Conservation (phyloP, 306 rosid species). For the Biancaea sappan region DNA sequence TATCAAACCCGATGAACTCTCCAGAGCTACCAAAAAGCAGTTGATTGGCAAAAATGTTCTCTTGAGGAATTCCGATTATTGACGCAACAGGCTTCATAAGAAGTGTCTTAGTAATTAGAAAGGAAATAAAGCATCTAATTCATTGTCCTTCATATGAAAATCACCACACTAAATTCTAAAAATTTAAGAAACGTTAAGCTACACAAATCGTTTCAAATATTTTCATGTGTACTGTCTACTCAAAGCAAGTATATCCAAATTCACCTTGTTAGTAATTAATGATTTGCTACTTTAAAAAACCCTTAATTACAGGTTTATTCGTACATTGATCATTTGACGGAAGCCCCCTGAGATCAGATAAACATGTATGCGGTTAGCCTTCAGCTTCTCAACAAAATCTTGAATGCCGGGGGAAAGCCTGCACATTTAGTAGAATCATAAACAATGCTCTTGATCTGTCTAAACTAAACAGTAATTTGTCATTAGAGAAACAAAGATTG, state of each 20-base stretch:
- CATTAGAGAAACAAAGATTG: neutral
- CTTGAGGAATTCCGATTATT: constrained; percentile 48
- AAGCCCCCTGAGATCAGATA: constrained; percentile 75
- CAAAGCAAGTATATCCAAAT: neutral
- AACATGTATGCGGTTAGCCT: constrained; percentile 46
- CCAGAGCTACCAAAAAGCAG: constrained; percentile 62
- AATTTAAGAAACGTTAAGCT: neutral
- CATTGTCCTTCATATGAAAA: neutral
- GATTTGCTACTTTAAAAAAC: neutral
- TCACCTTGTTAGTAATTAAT: neutral
- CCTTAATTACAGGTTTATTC: constrained; percentile 10
- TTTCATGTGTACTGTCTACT: neutral
- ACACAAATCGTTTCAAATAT: neutral
- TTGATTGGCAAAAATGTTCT: constrained; percentile 62
- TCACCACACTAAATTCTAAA: neutral
- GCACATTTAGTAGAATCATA: constrained; percentile 19
- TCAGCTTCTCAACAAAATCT: constrained; percentile 55
- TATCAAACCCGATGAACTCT: constrained; percentile 64
- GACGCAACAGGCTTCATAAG: constrained; percentile 61
- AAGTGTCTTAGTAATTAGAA: constrained; percentile 28
- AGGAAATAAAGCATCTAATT: neutral
- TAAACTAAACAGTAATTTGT: neutral
- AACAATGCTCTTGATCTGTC: neutral
- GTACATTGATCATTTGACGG: constrained; percentile 72
- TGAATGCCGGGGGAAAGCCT: constrained; percentile 71